Base-by-base conservation (phyloP, 176 grass and related monocot genomes). In the Dactylis glomerata region DNA sequence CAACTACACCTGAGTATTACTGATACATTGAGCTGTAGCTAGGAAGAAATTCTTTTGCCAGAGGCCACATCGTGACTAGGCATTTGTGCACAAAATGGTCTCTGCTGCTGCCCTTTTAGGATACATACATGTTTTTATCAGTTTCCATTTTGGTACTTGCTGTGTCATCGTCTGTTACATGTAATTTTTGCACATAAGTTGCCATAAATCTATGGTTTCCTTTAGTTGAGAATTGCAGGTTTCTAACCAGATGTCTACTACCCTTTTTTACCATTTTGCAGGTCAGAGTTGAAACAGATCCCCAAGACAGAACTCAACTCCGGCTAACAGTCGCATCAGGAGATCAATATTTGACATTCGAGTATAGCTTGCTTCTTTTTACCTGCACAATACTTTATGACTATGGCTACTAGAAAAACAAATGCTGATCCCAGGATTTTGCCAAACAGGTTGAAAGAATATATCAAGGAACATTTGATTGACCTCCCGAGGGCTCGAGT, bases 221-320 rank as follows among this genome's bases (percentile, higher is more conserved):
- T 69, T 47, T 66, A 22, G 76, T 34, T 36, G 32, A 56, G n/a
- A 26, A 17, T 31, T 59, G 4, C 55, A 76, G 72, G 32, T 37
- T 67, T 77, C 59, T n/a, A 23, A 77, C 46, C 2, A n/a, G 58
- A 37, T 55, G 32, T 3, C 24, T 55, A 46, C 16, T 33, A 77
- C 36, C 5, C 9, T 22, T 46, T 40, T 12, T 26, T 61, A 68
- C 19, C 19, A 70, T 88, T 86, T 84, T 89, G 5, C 76, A 98
- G 96, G 45, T 96, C 24, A 93, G 96, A 90, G 81, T 99, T 56
- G 96, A 99, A 89, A 99, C 96, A 46, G 96, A 99, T 85, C 93
- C 96, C 75, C 89, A 94, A 65, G 96, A 99, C 69, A 94, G 96
- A 90, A 96, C 89, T 40, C 96, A 99, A 65, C 93, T 99, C 74